phyloP scores from a whole-genome alignment of 164 flowering plant species.

The Macadamia integrifolia region DNA sequence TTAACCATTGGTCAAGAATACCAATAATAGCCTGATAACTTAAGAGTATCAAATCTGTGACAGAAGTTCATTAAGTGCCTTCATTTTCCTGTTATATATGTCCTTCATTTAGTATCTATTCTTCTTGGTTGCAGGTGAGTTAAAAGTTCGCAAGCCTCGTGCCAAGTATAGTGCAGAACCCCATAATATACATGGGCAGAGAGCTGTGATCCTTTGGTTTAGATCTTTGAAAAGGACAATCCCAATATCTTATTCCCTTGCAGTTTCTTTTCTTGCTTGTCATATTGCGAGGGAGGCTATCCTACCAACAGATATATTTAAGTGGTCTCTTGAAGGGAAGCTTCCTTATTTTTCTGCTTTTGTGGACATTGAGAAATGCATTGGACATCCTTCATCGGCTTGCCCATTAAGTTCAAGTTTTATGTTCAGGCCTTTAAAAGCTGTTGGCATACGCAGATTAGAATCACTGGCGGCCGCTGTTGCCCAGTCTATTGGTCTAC shows the following conservation, averaged over 20 bases:
- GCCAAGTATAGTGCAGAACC: conserved; percentile 37
- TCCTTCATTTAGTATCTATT: too few species aligned
- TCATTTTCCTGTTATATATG: too few species aligned
- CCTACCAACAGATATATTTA: conserved; percentile 66
- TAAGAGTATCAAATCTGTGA: too few species aligned
- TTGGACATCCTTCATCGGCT: conserved; percentile 37
- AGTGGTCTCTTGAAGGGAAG: conserved; percentile 82
- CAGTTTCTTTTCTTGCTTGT: conserved; percentile 69
- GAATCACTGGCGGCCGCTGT: conserved; percentile 64
- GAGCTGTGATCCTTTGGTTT: conserved; percentile 58
- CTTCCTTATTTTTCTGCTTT: conserved; percentile 79
- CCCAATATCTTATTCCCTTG: conserved; percentile 55
- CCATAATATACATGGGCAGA: conserved; percentile 45
- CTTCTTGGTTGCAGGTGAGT: conserved; percentile 32
- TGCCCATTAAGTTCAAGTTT: conserved; percentile 56
- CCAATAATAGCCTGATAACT: too few species aligned
- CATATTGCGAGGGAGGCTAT: conserved; percentile 74
- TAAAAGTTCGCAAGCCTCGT: conserved; percentile 15
- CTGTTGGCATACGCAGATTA: conserved; percentile 42
- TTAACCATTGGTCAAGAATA: too few species aligned
- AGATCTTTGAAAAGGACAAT: conserved; percentile 46
- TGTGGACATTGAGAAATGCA: conserved; percentile 44
- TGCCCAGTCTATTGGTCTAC: conserved; percentile 56
- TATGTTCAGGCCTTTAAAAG: conserved; percentile 63
- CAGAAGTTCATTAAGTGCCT: too few species aligned